phyloP scores from a whole-genome alignment of 495 filamentous ascomycete genomes.

The Cercophora newfieldiana region DNA sequence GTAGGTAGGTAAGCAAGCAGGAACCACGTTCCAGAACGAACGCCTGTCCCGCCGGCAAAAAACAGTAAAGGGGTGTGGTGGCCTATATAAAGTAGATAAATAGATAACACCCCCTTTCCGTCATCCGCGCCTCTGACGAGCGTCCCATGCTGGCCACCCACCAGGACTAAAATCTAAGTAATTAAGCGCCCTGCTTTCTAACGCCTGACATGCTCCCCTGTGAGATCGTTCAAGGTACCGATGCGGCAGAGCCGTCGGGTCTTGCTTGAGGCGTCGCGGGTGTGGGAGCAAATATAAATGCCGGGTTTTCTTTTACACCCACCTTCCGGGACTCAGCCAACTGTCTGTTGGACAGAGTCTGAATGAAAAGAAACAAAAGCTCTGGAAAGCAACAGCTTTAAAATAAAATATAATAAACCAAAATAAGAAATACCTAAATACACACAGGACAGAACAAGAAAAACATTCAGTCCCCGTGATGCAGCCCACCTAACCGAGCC shows the following conservation, averaged over 20 bases:
- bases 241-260: neutral
- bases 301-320: no score
- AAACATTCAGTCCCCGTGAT: no score
- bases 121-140: neutral
- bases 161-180: neutral
- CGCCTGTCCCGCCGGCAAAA: constrained; percentile 2
- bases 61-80: neutral
- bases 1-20: neutral
- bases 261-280: neutral
- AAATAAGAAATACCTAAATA: no score
- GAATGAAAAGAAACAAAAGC: no score
- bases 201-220: neutral
- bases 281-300: no score
- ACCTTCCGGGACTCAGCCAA: no score
- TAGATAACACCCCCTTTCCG: neutral
- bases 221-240: neutral
- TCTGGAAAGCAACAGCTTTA: no score
- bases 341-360: no score
- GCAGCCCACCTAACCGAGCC: no score
- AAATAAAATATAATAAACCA: no score
- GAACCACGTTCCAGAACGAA: constrained; percentile 4
- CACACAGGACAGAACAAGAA: no score
- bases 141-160: neutral
- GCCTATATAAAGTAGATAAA: neutral
- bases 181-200: neutral